Evolutionary conservation across 2,329 filamentous ascomycete species (phyloP), one percentile per base, ranked within the genome.

Genomic region (Scleromitrula shiraiana): DNA sequence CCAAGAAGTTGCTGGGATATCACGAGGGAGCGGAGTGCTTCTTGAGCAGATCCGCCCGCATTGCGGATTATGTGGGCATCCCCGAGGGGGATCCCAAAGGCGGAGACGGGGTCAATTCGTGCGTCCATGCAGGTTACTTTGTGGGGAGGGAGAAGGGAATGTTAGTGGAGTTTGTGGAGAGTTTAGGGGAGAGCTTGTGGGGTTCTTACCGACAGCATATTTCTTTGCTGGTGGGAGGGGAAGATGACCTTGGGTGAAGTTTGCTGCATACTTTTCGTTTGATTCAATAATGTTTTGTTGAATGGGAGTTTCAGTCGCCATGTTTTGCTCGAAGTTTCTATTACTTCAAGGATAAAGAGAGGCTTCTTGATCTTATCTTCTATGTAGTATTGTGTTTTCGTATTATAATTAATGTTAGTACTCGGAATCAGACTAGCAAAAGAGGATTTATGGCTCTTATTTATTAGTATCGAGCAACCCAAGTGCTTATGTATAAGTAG

Each of bases 71-170:
- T 78, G 65, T 93, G 86, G 0, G 86, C 87, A 54, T 89, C 84
- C 33, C 87, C 86, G 15, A 87, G 75, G 17, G 74, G 68, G 49
- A 90, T 82, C 7, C 82, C 83, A 46, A 88, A 83, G 1, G 83
- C 83, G 10, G 75, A 69, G 3, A 78, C 74, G 0, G 86, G 80
- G 58, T 91, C 75, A 57, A 82, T 70, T 43, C 86, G 79, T 5
- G 87, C 83, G 60, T 93, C 86, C 85, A 93, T 93, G 67, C 87
- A 93, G 0, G 85, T 86, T 37, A 91, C 74, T 76, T n/a, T n/a
- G n/a, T n/a, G n/a, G n/a, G n/a, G n/a, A n/a, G n/a, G n/a, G n/a
- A n/a, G n/a, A n/a, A n/a, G 23, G 17, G 4, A 2, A 7, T 42
- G 42, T 55, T 44, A 54, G 40, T 12, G 14, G 37, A 26, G 24